Evolutionary conservation across 352 stramenopile species (phyloP).

Genomic region (Phytopythium vexans): DNA sequence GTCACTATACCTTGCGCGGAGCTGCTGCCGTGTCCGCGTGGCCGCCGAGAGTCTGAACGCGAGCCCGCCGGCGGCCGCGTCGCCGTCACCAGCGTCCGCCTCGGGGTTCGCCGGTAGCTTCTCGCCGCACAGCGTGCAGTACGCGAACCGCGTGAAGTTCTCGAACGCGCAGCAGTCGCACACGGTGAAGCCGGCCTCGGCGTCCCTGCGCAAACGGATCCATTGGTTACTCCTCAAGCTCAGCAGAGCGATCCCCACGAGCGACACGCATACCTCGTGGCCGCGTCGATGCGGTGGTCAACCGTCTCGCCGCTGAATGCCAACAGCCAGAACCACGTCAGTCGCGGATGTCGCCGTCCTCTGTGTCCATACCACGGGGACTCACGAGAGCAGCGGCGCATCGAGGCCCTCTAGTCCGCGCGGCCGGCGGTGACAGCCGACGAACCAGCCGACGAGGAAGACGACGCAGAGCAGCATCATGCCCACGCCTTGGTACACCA

Average conservation of each 20-base stretch:
- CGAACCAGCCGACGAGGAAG: conserved; percentile 51
- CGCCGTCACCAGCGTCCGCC: conserved; percentile 19
- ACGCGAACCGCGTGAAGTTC: conserved; percentile 67
- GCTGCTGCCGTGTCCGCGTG: conserved; percentile 12
- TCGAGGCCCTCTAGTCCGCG: conserved; percentile 40
- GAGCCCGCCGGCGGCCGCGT: background rate
- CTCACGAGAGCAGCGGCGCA: conserved; percentile 44
- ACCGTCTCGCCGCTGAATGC: conserved; percentile 31
- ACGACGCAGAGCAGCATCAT: conserved; percentile 51
- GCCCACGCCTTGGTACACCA: conserved; percentile 59
- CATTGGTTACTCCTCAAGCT: no score
- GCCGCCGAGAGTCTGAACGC: background rate
- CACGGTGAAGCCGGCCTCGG: conserved; percentile 40
- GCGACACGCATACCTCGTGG: conserved; percentile 34
- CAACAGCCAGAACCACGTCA: conserved; percentile 4
- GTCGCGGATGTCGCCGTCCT: background rate
- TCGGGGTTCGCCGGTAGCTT: conserved; percentile 28
- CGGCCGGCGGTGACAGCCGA: conserved; percentile 35
- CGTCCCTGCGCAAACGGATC: conserved; percentile 41
- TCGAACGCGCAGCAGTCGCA: conserved; percentile 64
- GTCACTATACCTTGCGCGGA: conserved; percentile 8
- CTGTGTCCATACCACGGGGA: background rate
- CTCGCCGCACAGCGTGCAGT: conserved; percentile 66
- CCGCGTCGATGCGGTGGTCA: conserved; percentile 64
- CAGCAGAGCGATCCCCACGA: background rate